phyloP scores from a whole-genome alignment of 2,329 filamentous ascomycete species.

The Fusarium sp. region DNA sequence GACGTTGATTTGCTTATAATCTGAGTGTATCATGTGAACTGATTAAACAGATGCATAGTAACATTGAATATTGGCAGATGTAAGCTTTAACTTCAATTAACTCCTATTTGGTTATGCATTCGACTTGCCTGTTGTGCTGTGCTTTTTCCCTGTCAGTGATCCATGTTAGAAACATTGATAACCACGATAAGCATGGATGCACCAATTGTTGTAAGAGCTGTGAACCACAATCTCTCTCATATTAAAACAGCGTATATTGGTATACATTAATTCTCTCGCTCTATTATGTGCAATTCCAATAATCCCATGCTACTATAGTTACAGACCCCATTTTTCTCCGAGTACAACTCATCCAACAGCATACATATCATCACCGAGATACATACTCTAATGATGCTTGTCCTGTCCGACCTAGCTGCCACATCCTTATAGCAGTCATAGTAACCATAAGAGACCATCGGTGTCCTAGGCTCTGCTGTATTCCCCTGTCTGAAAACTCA shows the following conservation, averaged over 20 bases:
- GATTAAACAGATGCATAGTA: too few species aligned
- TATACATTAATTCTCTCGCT: not conserved
- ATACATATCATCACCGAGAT: constrained; percentile 8
- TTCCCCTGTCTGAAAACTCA: constrained; percentile 27
- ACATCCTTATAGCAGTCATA: constrained; percentile 36
- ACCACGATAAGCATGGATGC: too few species aligned
- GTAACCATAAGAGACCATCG: constrained; percentile 36
- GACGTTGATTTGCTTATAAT: too few species aligned
- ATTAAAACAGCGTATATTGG: not conserved
- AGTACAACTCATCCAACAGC: constrained; percentile 6
- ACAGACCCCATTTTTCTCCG: not conserved
- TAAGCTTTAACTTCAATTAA: too few species aligned
- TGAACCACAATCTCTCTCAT: too few species aligned
- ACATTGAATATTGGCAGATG: too few species aligned
- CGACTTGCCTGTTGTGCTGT: too few species aligned
- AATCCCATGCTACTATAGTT: not conserved
- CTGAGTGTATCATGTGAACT: too few species aligned
- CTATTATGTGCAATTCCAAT: not conserved
- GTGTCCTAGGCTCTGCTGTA: constrained; percentile 21
- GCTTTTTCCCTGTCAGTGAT: too few species aligned
- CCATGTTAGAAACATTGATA: too few species aligned
- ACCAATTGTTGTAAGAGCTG: too few species aligned
- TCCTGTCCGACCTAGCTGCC: constrained; percentile 35
- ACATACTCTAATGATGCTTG: constrained; percentile 38
- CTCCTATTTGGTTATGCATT: too few species aligned